These are phyloP conservation scores for Metschnikowia proteae DNA, from an alignment of 805 yeast species.

Conservation along the genomic window DNA sequence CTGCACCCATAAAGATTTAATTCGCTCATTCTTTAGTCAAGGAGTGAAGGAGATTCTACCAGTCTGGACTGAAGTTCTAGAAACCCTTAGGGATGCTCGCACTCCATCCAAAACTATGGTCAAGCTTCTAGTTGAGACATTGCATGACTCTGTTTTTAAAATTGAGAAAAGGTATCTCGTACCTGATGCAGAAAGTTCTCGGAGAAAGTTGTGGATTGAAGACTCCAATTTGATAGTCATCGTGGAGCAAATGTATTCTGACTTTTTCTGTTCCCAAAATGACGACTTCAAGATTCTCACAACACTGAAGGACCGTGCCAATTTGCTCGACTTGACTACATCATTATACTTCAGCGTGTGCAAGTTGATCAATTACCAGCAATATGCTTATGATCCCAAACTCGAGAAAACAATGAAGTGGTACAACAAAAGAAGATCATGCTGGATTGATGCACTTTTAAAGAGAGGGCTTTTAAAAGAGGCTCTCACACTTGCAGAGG, in stretches of 20 bases:
- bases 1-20: slow-evolving; percentile 16
- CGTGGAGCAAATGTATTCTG: slow-evolving; percentile 41
- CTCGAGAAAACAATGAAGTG: slow-evolving; percentile 29
- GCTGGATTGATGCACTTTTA: slow-evolving; percentile 62
- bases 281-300: slow-evolving; percentile 7
- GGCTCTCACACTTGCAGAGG: slow-evolving; percentile 61
- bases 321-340: slow-evolving; percentile 26
- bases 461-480: slow-evolving; percentile 46
- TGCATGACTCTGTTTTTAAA: slow-evolving; percentile 31
- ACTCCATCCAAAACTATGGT: slow-evolving; percentile 17
- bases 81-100: slow-evolving; percentile 16
- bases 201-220: slow-evolving; percentile 46
- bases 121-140: slow-evolving; percentile 23
- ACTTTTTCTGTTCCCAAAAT: slow-evolving; percentile 15
- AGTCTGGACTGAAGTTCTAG: slow-evolving; percentile 29
- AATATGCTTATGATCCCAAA: slow-evolving; percentile 24
- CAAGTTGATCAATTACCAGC: slow-evolving; percentile 35
- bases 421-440: slow-evolving; percentile 28
- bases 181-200: slow-evolving; percentile 24
- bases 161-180: slow-evolving; percentile 40
- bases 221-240: slow-evolving; percentile 35
- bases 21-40: slow-evolving; percentile 27
- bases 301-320: slow-evolving; percentile 16
- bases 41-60: slow-evolving; percentile 23
- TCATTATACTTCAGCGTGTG: slow-evolving; percentile 34